phyloP scores from a whole-genome alignment of 148 eudicot species.

The Diospyros kaki region DNA sequence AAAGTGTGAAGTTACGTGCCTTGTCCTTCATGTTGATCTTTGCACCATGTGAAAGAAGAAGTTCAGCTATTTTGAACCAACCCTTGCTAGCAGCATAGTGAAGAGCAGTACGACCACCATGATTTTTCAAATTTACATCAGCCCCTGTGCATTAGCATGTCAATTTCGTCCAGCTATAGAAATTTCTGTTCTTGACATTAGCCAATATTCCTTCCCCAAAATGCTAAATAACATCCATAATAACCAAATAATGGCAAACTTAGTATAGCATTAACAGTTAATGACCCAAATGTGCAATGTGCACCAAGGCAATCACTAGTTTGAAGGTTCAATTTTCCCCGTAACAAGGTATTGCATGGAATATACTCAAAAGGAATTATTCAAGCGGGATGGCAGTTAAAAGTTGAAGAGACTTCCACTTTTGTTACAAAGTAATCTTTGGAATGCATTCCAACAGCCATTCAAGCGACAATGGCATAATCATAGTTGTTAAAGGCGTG shows the following conservation, averaged over 20 bases:
- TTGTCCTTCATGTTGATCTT: conserved; percentile 79
- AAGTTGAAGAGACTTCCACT: too few species aligned
- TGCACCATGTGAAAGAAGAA: conserved; percentile 71
- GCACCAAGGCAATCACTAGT: too few species aligned
- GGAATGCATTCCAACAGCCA: not conserved
- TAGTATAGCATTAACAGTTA: not conserved
- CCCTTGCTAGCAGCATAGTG: conserved; percentile 99
- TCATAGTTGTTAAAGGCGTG: too few species aligned
- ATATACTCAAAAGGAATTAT: too few species aligned
- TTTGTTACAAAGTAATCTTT: not conserved
- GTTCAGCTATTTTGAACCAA: conserved; percentile 69
- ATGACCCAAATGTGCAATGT: too few species aligned
- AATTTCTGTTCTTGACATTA: not conserved
- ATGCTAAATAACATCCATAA: not conserved
- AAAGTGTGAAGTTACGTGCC: conserved; percentile 35
- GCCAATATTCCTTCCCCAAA: not conserved
- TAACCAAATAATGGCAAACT: not conserved
- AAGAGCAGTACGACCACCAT: conserved; percentile 94
- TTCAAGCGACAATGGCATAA: not conserved
- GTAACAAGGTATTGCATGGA: not conserved
- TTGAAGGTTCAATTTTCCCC: not conserved
- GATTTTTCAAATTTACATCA: conserved; percentile 77
- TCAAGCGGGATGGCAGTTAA: too few species aligned
- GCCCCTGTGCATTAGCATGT: conserved; percentile 56
- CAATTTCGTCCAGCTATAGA: not conserved